phyloP scores from a whole-genome alignment of 192 early-diverging fungal species.

The Phlyctochytrium planicorne region DNA sequence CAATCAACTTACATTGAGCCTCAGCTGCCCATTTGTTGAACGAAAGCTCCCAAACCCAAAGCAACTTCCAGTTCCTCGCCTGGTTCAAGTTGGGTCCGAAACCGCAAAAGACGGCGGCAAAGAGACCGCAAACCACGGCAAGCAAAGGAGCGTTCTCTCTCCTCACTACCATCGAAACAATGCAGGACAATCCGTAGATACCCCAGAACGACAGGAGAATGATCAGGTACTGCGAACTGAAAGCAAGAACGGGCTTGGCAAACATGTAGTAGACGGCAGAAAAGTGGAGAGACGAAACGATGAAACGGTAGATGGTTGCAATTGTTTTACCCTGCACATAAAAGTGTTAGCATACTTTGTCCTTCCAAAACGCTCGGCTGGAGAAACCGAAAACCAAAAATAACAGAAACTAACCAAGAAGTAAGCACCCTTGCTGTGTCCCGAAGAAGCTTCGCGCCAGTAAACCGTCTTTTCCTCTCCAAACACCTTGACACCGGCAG shows the following conservation, averaged over 20 bases:
- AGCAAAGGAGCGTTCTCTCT: slow-evolving; percentile 42
- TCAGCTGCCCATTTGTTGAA: slow-evolving; percentile 52
- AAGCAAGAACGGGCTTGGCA: slow-evolving; percentile 32
- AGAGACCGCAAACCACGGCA: slow-evolving; percentile 38
- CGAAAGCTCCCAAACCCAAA: slow-evolving; percentile 36
- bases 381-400: slow-evolving; percentile 11
- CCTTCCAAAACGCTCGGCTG: too few species aligned
- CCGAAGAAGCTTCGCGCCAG: slow-evolving; percentile 50
- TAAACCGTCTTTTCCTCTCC: slow-evolving; percentile 47
- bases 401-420: slow-evolving; percentile 23
- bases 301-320: slow-evolving; percentile 39
- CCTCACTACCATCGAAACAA: slow-evolving; percentile 40
- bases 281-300: slow-evolving; percentile 45
- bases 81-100: slow-evolving; percentile 41
- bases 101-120: slow-evolving; percentile 52
- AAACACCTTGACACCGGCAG: slow-evolving; percentile 53
- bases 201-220: slow-evolving; percentile 45
- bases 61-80: slow-evolving; percentile 36
- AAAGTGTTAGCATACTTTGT: slow-evolving; percentile 11
- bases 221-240: slow-evolving; percentile 31
- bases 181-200: slow-evolving; percentile 46
- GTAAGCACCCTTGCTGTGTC: slow-evolving; percentile 34
- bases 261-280: slow-evolving; percentile 36
- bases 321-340: slow-evolving; percentile 37
- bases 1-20: slow-evolving; percentile 29